Conservation (phyloP, 345 rosid genomes). For the Hypericum androsaemum region DNA sequence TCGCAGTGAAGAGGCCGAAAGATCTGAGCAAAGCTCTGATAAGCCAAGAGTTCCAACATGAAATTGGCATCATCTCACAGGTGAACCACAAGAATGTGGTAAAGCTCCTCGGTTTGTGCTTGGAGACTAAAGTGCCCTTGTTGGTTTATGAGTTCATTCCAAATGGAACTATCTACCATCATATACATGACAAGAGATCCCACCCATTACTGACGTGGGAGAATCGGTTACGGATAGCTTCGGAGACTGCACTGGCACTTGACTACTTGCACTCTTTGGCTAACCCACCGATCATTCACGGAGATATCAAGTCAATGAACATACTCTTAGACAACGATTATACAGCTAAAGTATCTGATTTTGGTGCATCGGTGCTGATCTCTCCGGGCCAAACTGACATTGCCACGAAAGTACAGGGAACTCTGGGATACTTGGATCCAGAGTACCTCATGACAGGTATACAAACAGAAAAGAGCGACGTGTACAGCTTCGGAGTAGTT, state of each 20-base stretch:
- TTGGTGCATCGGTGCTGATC: conserved; percentile 7
- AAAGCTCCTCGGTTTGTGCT: no score
- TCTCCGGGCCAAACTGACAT: background rate
- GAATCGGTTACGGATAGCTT: background rate
- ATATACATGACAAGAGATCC: conserved; percentile 15
- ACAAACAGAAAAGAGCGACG: no score
- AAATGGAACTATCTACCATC: conserved; percentile 18
- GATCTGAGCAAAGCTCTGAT: no score
- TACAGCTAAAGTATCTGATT: conserved; percentile 7
- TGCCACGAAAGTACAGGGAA: no score
- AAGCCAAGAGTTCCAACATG: no score
- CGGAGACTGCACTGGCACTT: conserved; percentile 1
- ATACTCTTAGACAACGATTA: conserved; percentile 11
- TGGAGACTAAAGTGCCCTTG: conserved; percentile 28
- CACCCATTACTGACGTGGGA: conserved; percentile 10
- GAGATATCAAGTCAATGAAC: conserved; percentile 6
- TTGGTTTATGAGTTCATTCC: conserved; percentile 23
- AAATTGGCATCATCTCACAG: conserved; percentile 20
- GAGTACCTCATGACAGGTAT: no score
- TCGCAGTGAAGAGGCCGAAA: conserved; percentile 19
- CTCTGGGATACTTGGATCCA: no score
- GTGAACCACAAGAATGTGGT: no score
- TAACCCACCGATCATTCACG: background rate
- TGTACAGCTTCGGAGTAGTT: conserved; percentile 20
- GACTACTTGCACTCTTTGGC: conserved; percentile 1